These are phyloP conservation scores for Skeletonema tropicum DNA, from an alignment of 108 stramenopile genomes.

Conservation along the genomic window DNA sequence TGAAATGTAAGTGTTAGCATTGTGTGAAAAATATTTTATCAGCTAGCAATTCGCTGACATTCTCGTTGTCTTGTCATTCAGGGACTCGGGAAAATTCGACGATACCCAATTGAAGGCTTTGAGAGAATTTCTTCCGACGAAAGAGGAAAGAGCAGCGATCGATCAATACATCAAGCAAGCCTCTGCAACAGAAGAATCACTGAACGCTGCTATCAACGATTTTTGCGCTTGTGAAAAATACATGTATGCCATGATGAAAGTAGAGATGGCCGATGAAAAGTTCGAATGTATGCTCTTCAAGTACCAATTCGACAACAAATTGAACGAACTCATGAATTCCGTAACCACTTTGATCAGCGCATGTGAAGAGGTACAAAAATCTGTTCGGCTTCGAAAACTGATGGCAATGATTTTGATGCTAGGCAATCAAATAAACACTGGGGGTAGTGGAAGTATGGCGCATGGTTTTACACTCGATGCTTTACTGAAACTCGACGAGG, in stretches of 20 bases:
- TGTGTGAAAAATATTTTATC: not conserved
- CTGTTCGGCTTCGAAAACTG: conserved; percentile 76
- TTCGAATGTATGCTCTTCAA: conserved; percentile 88
- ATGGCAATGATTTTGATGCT: conserved; percentile 91
- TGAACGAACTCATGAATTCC: conserved; percentile 67
- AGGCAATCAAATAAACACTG: conserved; percentile 93
- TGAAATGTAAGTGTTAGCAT: conserved; percentile 67
- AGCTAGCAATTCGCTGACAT: not conserved
- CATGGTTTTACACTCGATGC: conserved; percentile 94
- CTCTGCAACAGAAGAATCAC: conserved; percentile 50
- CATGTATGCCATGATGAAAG: conserved; percentile 79
- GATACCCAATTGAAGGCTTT: conserved; percentile 77
- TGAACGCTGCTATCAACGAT: conserved; percentile 54
- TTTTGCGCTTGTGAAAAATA: conserved; percentile 84
- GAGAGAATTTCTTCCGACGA: conserved; percentile 77
- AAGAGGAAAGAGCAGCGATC: conserved; percentile 69
- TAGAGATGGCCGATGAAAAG: conserved; percentile 64
- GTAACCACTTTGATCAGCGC: conserved; percentile 70
- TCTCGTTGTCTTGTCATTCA: conserved; percentile 23
- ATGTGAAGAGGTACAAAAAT: conserved; percentile 80
- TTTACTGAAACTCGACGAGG: conserved; percentile 92
- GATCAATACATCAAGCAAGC: conserved; percentile 63
- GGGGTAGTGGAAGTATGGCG: conserved; percentile 81
- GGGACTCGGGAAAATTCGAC: conserved; percentile 75
- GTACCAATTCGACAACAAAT: conserved; percentile 68